A percentile compares a stretch with the other conserved stretches of the same genome.
Evolutionary conservation across 1,139 yeast species (phyloP).

Genomic region (Protomyces arabidopsidicola): DNA sequence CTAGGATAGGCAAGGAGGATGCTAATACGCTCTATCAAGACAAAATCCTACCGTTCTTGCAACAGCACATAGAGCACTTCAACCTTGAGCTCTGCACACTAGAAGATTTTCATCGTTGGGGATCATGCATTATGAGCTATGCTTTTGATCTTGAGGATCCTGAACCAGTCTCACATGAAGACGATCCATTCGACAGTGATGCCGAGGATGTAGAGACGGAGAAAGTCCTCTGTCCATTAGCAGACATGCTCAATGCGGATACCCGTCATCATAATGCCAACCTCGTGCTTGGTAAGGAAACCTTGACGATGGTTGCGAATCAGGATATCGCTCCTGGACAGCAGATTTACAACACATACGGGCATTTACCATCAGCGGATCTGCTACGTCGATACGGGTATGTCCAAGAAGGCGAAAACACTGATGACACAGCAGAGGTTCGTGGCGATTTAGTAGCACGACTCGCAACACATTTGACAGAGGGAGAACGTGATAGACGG

Average conservation of each 20-base stretch:
- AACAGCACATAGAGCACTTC: conserved; percentile 36
- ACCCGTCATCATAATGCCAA: conserved; percentile 69
- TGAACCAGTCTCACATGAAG: conserved; percentile 4
- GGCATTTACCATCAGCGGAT: conserved; percentile 86
- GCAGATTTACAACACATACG: conserved; percentile 83
- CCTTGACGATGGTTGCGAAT: conserved; percentile 66
- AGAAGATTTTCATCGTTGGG: conserved; percentile 64
- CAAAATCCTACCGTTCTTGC: conserved; percentile 41
- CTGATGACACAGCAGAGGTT: conserved; percentile 76
- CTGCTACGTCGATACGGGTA: conserved; percentile 85
- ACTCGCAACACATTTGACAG: conserved; percentile 7
- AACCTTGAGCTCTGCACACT: conserved; percentile 43
- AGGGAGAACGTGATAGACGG: conserved; percentile 26
- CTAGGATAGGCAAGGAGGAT: conserved; percentile 63
- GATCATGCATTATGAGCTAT: conserved; percentile 64
- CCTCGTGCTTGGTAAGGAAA: conserved; percentile 39
- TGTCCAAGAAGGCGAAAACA: conserved; percentile 71
- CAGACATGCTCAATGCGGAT: conserved; percentile 85
- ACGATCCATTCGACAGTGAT: conserved; percentile 28
- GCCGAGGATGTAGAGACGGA: conserved; percentile 35
- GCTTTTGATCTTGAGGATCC: conserved; percentile 53
- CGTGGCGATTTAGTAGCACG: conserved; percentile 31
- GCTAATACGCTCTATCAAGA: conserved; percentile 58
- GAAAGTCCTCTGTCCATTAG: conserved; percentile 89
- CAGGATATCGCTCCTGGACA: conserved; percentile 57